Percentiles rank a stretch among this genome's conserved stretches.
phyloP scores from a whole-genome alignment of 176 grass and related monocot genomes.

The Melocanna baccifera region DNA sequence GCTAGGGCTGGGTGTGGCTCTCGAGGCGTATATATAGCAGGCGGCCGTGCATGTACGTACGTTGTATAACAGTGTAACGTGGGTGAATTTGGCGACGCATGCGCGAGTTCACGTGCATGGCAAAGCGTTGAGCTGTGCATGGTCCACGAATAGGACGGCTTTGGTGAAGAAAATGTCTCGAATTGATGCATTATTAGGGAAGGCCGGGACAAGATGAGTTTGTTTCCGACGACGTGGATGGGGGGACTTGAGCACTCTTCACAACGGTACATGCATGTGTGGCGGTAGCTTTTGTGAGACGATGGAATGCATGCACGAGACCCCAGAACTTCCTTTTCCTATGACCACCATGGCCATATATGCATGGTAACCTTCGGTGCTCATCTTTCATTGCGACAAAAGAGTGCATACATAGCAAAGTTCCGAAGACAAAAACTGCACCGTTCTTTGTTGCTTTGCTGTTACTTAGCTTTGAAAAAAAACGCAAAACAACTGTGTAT shows the following conservation, averaged over 20 bases:
- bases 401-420: too few species aligned
- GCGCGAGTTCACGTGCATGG: slow-evolving; percentile 24
- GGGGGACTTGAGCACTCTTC: too few species aligned
- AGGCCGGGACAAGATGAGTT: neutral
- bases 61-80: neutral
- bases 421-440: too few species aligned
- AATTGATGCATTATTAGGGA: slow-evolving; percentile 13
- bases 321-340: too few species aligned
- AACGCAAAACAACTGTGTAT: too few species aligned
- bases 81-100: slow-evolving; percentile 23
- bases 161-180: slow-evolving; percentile 1
- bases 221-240: neutral
- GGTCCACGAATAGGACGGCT: slow-evolving; percentile 28
- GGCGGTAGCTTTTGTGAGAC: neutral
- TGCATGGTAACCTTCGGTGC: too few species aligned
- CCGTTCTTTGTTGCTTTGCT: too few species aligned
- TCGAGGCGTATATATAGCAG: slow-evolving; percentile 12
- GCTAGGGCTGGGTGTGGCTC: neutral
- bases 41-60: neutral
- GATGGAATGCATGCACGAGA: neutral
- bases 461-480: too few species aligned
- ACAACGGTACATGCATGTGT: neutral
- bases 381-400: too few species aligned
- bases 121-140: slow-evolving; percentile 24
- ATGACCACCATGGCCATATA: too few species aligned